These are phyloP conservation scores for Linnemannia hyalina DNA, from an alignment of 192 early-diverging fungal species.

Conservation along the genomic window DNA sequence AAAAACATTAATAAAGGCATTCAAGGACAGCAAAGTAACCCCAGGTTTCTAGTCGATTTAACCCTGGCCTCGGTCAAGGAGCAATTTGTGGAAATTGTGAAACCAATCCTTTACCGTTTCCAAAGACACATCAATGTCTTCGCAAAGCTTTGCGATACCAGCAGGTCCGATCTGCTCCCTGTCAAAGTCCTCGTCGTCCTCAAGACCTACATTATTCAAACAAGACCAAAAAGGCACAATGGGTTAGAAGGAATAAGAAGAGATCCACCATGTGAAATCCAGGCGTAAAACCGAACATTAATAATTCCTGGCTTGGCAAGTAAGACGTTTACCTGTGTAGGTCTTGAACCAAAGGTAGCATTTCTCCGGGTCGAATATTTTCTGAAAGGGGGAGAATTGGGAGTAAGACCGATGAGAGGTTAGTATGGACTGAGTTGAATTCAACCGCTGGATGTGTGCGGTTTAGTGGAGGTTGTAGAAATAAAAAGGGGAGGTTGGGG, in stretches of 20 bases:
- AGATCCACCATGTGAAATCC: not conserved
- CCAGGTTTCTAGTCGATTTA: not conserved
- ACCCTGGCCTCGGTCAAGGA: not conserved
- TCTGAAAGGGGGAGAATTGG: slow-evolving; percentile 8
- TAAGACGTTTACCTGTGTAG: slow-evolving; percentile 31
- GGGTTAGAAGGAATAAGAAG: not conserved
- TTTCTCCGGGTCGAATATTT: slow-evolving; percentile 23
- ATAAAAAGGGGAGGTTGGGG: not conserved
- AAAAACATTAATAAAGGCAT: not conserved
- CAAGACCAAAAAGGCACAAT: not conserved
- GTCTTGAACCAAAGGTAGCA: slow-evolving; percentile 45
- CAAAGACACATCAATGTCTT: slow-evolving; percentile 45
- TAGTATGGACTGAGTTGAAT: not conserved
- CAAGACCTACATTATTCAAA: slow-evolving; percentile 17
- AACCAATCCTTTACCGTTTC: slow-evolving; percentile 28
- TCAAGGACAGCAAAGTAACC: not conserved
- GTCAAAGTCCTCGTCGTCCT: slow-evolving; percentile 47
- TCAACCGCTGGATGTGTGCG: not conserved
- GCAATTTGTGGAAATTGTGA: slow-evolving; percentile 11
- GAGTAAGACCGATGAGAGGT: not conserved
- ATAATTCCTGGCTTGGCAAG: not conserved
- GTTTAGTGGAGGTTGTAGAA: not conserved
- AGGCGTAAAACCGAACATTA: not conserved
- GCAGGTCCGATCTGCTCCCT: slow-evolving; percentile 42
- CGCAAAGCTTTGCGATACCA: slow-evolving; percentile 49